phyloP scores from a whole-genome alignment of 2,329 filamentous ascomycete species.

The Cercospora sp. region DNA sequence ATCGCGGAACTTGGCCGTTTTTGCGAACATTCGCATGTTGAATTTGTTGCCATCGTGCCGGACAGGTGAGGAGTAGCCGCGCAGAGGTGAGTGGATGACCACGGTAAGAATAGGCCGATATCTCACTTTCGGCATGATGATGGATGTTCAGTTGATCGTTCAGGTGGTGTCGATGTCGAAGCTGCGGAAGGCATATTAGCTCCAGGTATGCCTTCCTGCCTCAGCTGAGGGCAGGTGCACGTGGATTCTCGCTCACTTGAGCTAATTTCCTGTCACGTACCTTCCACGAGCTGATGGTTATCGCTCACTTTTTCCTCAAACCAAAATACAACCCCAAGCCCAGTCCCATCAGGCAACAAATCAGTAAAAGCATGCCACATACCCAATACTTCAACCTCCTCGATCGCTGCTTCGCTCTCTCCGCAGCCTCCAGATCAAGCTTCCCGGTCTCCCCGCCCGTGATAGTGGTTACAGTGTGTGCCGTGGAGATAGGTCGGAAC shows the following conservation, averaged over 20 bases:
- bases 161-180: no score
- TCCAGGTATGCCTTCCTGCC: neutral
- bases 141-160: no score
- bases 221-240: neutral
- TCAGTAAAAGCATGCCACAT: neutral
- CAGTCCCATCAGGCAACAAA: neutral
- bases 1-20: neutral
- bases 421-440: neutral
- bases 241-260: no score
- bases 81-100: neutral
- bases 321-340: slow-evolving; percentile 6
- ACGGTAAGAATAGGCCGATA: neutral
- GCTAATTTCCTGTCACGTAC: neutral
- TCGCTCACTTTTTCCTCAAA: neutral
- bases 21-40: neutral
- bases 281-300: neutral
- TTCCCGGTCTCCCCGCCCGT: neutral
- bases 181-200: neutral
- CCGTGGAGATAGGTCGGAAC: neutral
- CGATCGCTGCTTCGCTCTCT: neutral
- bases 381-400: slow-evolving; percentile 5
- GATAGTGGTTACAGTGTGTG: slow-evolving; percentile 3
- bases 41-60: neutral
- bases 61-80: neutral
- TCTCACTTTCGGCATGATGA: neutral